Evolutionary conservation across 129 eudicot genomes (phyloP).

Genomic region (Artemisia argyi): DNA sequence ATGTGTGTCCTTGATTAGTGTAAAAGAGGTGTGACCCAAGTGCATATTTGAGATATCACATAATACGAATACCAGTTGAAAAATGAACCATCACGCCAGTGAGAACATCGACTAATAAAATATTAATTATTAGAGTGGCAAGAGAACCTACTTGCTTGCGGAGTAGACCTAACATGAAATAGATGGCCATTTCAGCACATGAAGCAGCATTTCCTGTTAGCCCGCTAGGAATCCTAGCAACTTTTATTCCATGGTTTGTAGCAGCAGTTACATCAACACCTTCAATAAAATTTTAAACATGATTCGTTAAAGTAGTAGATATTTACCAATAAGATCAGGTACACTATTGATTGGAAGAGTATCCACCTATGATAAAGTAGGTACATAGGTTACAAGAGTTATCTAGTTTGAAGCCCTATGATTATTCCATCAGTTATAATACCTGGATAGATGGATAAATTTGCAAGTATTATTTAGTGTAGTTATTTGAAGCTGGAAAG

Average conservation of each 20-base stretch:
- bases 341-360: constrained; percentile 61
- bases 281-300: constrained; percentile 21
- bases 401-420: not conserved
- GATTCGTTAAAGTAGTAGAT: not conserved
- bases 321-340: constrained; percentile 56
- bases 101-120: not conserved
- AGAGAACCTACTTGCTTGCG: constrained; percentile 73
- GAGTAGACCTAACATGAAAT: constrained; percentile 86
- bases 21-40: too few species aligned
- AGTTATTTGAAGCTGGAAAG: constrained; percentile 68
- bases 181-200: constrained; percentile 98
- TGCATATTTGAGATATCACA: constrained; percentile 54
- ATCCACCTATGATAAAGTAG: constrained; percentile 62
- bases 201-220: constrained; percentile 91
- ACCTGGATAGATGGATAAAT: constrained; percentile 63
- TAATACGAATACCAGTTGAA: too few species aligned
- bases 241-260: constrained; percentile 72
- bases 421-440: not conserved
- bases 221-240: constrained; percentile 80
- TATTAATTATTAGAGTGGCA: constrained; percentile 15
- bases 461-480: constrained; percentile 69
- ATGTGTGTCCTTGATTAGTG: too few species aligned
- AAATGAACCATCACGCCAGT: constrained; percentile 13
- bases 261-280: constrained; percentile 89
- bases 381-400: not conserved